A percentile compares a stretch with the other conserved stretches of the same genome.
Conservation (phyloP, 2,329 filamentous ascomycete genomes). For the Coniochaeta sp. region DNA sequence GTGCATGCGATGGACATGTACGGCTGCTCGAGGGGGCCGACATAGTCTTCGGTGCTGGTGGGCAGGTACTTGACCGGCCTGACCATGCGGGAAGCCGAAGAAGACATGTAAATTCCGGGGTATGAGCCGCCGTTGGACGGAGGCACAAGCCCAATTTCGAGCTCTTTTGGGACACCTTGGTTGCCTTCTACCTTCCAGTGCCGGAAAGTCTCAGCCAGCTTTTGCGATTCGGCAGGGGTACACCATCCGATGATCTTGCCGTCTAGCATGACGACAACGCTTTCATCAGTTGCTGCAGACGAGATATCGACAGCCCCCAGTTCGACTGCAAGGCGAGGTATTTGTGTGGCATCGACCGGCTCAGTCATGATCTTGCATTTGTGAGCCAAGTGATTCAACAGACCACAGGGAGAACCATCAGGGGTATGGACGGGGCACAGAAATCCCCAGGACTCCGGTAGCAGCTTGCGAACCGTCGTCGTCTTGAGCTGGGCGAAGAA, state of each 20-base stretch:
- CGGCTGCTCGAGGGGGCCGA: constrained; percentile 91
- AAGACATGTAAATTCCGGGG: constrained; percentile 91
- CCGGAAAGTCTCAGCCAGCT: constrained; percentile 78
- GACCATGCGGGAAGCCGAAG: constrained; percentile 77
- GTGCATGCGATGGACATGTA: constrained; percentile 97
- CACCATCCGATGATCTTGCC: constrained; percentile 88
- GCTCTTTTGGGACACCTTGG: constrained; percentile 69
- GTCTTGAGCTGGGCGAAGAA: constrained; percentile 98
- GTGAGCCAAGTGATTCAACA: constrained; percentile 91
- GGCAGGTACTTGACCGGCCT: constrained; percentile 89
- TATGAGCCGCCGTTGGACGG: constrained; percentile 88
- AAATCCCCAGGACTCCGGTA: constrained; percentile 97
- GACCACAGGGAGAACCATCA: constrained; percentile 88
- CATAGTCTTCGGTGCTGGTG: constrained; percentile 75
- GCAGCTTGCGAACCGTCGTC: constrained; percentile 87
- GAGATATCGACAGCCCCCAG: constrained; percentile 72
- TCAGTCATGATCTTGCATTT: constrained; percentile 86
- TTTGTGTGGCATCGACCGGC: constrained; percentile 62
- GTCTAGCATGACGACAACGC: constrained; percentile 83
- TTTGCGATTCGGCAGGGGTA: constrained; percentile 71
- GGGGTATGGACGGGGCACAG: constrained; percentile 96
- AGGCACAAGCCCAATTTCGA: constrained; percentile 90
- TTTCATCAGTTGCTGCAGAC: constrained; percentile 73
- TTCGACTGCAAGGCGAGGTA: constrained; percentile 68
- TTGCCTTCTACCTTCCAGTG: constrained; percentile 93